Evolutionary conservation across 1,284 basidiomycete genomes (phyloP).

Genomic region (Xanthoconium separans): DNA sequence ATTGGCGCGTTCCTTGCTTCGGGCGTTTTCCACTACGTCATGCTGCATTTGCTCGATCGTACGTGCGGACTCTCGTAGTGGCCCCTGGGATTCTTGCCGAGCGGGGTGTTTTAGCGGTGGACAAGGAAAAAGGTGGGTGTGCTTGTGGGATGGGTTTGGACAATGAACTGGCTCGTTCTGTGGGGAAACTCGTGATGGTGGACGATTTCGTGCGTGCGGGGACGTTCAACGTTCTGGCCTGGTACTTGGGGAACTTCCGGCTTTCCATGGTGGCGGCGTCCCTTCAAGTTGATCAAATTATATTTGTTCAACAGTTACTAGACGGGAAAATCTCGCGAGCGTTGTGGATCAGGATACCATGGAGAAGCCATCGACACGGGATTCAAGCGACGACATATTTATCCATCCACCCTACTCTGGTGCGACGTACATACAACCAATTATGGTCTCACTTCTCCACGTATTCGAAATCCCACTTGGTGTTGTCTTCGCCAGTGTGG

Average conservation of each 20-base stretch:
- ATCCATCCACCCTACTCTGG: no score
- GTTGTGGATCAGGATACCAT: no score
- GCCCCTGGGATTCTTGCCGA: slow-evolving; percentile 51
- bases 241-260: background rate
- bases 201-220: slow-evolving; percentile 43
- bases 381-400: no score
- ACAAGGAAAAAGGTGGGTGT: slow-evolving; percentile 45
- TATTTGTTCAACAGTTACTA: no score
- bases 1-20: slow-evolving; percentile 48
- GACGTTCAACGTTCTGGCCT: background rate
- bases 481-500: no score
- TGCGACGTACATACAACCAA: background rate
- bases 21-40: background rate
- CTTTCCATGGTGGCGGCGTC: no score
- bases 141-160: slow-evolving; percentile 48
- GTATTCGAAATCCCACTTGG: background rate
- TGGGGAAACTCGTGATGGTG: slow-evolving; percentile 46
- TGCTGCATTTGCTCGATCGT: slow-evolving; percentile 33
- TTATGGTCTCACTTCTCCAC: background rate
- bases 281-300: no score
- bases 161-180: slow-evolving; percentile 42
- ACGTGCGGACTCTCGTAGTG: slow-evolving; percentile 40
- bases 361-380: no score
- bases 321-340: no score
- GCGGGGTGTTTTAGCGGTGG: slow-evolving; percentile 24